Evolutionary conservation across 2,329 filamentous ascomycete genomes (phyloP).

Genomic region (Pseudogymnoascus sp.): DNA sequence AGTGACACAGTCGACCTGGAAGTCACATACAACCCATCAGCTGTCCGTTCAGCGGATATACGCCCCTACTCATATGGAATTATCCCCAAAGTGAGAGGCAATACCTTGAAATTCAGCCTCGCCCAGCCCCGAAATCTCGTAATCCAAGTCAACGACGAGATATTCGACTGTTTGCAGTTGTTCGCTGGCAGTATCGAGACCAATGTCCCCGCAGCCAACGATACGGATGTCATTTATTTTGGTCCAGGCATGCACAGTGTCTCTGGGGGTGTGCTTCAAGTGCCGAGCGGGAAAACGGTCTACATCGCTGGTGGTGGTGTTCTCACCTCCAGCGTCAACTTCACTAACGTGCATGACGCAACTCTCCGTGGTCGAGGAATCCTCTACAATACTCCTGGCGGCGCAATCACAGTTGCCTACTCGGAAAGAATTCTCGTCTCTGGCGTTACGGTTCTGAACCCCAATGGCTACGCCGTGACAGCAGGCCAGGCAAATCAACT

Average conservation of each 20-base stretch:
- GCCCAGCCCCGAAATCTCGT: neutral
- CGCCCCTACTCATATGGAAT: neutral
- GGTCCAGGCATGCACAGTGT: conserved; percentile 21
- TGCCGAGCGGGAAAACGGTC: conserved; percentile 17
- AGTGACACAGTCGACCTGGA: neutral
- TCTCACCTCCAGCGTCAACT: neutral
- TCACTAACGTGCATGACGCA: neutral
- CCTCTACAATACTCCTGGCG: neutral
- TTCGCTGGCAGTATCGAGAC: neutral
- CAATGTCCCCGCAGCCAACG: conserved; percentile 9
- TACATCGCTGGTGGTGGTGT: conserved; percentile 11
- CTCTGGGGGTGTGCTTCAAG: neutral
- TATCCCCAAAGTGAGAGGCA: neutral
- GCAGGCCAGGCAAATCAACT: neutral
- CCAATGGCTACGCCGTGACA: neutral
- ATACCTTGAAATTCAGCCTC: neutral
- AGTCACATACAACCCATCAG: neutral
- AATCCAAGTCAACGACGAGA: neutral
- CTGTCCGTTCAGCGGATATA: neutral
- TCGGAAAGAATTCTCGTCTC: neutral
- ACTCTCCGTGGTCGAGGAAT: neutral
- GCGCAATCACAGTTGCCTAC: neutral
- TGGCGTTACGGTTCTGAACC: neutral
- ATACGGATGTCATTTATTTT: conserved; percentile 21
- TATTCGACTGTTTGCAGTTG: neutral